These are phyloP conservation scores for Metschnikowia continentalis DNA, from an alignment of 805 yeast species.

Conservation along the genomic window DNA sequence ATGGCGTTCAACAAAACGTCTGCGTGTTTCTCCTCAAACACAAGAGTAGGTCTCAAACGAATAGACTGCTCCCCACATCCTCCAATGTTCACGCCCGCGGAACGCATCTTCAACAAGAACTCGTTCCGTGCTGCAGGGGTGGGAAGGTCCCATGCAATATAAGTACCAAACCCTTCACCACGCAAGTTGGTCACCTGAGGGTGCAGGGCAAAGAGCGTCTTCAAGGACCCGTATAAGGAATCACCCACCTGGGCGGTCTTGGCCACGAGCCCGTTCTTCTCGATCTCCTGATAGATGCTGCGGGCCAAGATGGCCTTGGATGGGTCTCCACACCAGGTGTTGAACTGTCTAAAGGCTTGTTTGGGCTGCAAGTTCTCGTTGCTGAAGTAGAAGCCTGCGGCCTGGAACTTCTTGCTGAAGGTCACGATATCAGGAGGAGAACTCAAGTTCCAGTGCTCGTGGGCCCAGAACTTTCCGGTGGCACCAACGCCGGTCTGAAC, in stretches of 20 bases:
- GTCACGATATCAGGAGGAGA: constrained; percentile 68
- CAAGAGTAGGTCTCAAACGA: constrained; percentile 63
- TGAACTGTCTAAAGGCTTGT: constrained; percentile 64
- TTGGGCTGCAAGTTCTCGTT: constrained; percentile 57
- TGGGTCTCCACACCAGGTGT: constrained; percentile 79
- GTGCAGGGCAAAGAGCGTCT: constrained; percentile 33
- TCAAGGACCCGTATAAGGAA: constrained; percentile 46
- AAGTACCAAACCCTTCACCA: constrained; percentile 61
- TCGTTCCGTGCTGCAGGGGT: constrained; percentile 42
- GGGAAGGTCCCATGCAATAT: constrained; percentile 60
- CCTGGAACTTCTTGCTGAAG: constrained; percentile 68
- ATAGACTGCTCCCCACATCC: constrained; percentile 60
- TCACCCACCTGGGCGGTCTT: constrained; percentile 51
- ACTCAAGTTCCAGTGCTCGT: constrained; percentile 60
- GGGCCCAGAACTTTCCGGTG: constrained; percentile 70
- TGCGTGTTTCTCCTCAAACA: constrained; percentile 58
- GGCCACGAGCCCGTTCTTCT: constrained; percentile 44
- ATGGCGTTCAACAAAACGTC: constrained; percentile 49
- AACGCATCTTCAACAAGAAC: constrained; percentile 43
- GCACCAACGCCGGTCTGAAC: constrained; percentile 77
- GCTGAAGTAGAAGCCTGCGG: constrained; percentile 66
- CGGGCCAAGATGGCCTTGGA: constrained; percentile 62
- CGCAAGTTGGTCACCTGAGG: constrained; percentile 49
- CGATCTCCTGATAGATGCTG: constrained; percentile 53
- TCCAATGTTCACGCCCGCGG: constrained; percentile 60